Conservation (phyloP, 2,329 filamentous ascomycete species). For the Acephala macrosclerotiorum region DNA sequence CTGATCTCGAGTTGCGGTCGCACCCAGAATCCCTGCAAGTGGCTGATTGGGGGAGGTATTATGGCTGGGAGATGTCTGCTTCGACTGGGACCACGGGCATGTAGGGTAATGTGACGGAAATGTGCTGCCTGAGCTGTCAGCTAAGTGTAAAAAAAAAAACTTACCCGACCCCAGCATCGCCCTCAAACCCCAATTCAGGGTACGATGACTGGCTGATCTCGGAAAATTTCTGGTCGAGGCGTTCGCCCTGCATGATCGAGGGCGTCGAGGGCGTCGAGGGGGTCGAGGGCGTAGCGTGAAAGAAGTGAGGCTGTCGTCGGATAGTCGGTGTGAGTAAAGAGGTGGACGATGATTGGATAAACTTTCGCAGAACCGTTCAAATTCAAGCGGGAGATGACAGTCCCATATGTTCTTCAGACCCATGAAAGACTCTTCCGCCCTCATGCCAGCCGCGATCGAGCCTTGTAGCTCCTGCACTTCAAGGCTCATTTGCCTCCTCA, state of each 20-base stretch:
- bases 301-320: neutral
- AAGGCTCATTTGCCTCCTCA: too few species aligned
- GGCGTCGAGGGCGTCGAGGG: conserved; percentile 14
- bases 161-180: conserved; percentile 3
- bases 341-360: neutral
- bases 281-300: conserved; percentile 17
- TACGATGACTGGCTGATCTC: conserved; percentile 15
- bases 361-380: neutral
- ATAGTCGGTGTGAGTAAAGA: neutral
- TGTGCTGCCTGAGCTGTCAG: too few species aligned
- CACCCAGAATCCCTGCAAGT: too few species aligned
- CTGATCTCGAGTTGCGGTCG: too few species aligned
- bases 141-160: neutral
- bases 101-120: too few species aligned
- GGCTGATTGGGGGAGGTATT: too few species aligned
- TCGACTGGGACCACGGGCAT: too few species aligned
- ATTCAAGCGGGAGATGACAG: neutral
- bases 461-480: neutral
- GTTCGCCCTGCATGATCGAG: conserved; percentile 15
- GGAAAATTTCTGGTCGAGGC: conserved; percentile 4
- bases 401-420: neutral
- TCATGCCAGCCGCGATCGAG: neutral
- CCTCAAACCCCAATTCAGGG: conserved; percentile 10
- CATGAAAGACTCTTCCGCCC: neutral
- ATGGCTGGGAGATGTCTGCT: too few species aligned